phyloP scores from a whole-genome alignment of 495 filamentous ascomycete species.

The Aspergillus sparsus region DNA sequence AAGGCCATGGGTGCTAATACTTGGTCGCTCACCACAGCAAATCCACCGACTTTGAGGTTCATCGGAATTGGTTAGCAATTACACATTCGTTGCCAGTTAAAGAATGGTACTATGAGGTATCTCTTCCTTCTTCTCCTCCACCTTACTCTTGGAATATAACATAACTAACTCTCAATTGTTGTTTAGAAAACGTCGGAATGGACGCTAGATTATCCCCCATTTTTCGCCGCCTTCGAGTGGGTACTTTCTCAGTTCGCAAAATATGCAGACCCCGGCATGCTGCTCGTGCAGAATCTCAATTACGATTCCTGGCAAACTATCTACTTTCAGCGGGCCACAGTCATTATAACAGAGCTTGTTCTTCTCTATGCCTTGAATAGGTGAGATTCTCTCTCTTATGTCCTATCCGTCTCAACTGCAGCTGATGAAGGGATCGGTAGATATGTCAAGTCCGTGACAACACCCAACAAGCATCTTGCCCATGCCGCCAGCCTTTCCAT shows the following conservation, averaged over 20 bases:
- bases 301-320: constrained; percentile 91
- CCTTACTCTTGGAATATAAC: neutral
- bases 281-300: constrained; percentile 74
- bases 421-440: constrained; percentile 39
- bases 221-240: constrained; percentile 98
- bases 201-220: constrained; percentile 98
- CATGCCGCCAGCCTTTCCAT: constrained; percentile 88
- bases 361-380: constrained; percentile 80
- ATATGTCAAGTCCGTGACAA: constrained; percentile 67
- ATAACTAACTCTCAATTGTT: constrained; percentile 11
- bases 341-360: constrained; percentile 83
- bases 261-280: constrained; percentile 76
- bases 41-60: constrained; percentile 99
- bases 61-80: constrained; percentile 96
- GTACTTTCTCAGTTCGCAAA: constrained; percentile 77
- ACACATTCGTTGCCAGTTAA: constrained; percentile 83
- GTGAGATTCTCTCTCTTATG: constrained; percentile 44
- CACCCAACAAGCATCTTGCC: constrained; percentile 67
- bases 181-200: constrained; percentile 87
- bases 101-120: constrained; percentile 92
- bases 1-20: too few relatives aligned
- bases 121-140: constrained; percentile 10
- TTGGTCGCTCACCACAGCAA: constrained; percentile 58
- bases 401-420: neutral
- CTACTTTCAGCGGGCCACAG: constrained; percentile 86